Evolutionary conservation across 2,329 filamentous ascomycete species (phyloP).

Genomic region (Tolypocladium nubicola): DNA sequence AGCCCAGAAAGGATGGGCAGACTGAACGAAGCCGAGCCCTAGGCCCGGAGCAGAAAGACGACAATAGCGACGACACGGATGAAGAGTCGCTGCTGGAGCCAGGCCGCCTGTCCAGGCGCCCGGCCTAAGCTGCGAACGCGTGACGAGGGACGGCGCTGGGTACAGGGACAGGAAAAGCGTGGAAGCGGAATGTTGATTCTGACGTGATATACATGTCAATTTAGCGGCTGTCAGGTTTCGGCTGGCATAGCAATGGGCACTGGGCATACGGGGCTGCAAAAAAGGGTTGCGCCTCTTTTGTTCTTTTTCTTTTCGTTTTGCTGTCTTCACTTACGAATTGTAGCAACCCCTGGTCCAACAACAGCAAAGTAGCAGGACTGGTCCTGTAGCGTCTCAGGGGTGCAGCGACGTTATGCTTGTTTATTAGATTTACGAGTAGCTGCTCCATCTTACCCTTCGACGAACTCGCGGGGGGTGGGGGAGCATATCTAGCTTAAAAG

Average conservation of each 20-base stretch:
- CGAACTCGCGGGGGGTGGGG: neutral
- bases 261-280: neutral
- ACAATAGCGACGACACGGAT: conserved; percentile 15
- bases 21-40: neutral
- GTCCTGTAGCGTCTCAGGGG: neutral
- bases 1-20: neutral
- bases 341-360: neutral
- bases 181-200: conserved; percentile 3
- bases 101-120: conserved; percentile 17
- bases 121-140: conserved; percentile 21
- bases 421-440: neutral
- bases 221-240: neutral
- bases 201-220: neutral
- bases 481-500: neutral
- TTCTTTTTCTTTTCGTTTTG: neutral
- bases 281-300: neutral
- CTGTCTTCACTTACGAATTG: neutral
- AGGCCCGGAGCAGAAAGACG: conserved; percentile 3
- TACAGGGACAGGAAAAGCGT: neutral
- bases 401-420: neutral
- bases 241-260: neutral
- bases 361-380: neutral
- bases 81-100: conserved; percentile 16
- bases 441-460: neutral
- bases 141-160: conserved; percentile 9